Evolutionary conservation across 768 basidiomycete genomes (phyloP).

Genomic region (Leucosporidium scottii): DNA sequence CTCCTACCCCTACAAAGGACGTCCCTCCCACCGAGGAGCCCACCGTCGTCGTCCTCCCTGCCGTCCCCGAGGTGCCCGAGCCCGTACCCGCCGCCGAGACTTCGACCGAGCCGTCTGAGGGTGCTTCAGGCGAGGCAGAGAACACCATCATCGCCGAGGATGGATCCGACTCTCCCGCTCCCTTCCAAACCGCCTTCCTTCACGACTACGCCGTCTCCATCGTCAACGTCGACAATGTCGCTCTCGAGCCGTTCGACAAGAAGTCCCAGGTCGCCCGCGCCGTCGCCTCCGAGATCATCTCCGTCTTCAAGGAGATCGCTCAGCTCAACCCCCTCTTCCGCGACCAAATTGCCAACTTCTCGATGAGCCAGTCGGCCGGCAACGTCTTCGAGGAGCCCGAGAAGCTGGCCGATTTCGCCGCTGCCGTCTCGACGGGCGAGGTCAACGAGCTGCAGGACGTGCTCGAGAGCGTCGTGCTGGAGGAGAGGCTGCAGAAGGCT

Average conservation of each 20-base stretch:
- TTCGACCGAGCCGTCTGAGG: neutral
- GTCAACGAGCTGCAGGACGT: constrained; percentile 88
- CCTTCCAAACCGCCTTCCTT: constrained; percentile 75
- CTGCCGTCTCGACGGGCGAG: constrained; percentile 89
- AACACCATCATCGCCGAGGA: neutral
- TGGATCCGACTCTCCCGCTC: constrained; percentile 28
- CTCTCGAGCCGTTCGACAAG: constrained; percentile 74
- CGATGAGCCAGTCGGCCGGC: constrained; percentile 80
- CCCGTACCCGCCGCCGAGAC: neutral
- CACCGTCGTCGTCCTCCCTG: neutral
- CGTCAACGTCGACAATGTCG: constrained; percentile 77
- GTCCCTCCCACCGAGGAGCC: constrained; percentile 40
- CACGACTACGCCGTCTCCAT: constrained; percentile 76
- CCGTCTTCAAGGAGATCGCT: constrained; percentile 97
- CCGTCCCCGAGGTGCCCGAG: neutral
- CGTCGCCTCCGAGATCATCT: constrained; percentile 91
- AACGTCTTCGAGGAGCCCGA: constrained; percentile 97
- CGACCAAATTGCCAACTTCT: constrained; percentile 95
- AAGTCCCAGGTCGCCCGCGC: constrained; percentile 85
- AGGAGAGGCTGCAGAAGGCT: constrained; percentile 82
- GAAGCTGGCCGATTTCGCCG: constrained; percentile 93
- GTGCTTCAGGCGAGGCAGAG: neutral
- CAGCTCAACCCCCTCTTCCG: constrained; percentile 95
- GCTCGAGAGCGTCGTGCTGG: constrained; percentile 73
- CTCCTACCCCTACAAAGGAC: constrained; percentile 11